phyloP scores from a whole-genome alignment of 306 rosid genomes.

The Gastrolobium villosum region DNA sequence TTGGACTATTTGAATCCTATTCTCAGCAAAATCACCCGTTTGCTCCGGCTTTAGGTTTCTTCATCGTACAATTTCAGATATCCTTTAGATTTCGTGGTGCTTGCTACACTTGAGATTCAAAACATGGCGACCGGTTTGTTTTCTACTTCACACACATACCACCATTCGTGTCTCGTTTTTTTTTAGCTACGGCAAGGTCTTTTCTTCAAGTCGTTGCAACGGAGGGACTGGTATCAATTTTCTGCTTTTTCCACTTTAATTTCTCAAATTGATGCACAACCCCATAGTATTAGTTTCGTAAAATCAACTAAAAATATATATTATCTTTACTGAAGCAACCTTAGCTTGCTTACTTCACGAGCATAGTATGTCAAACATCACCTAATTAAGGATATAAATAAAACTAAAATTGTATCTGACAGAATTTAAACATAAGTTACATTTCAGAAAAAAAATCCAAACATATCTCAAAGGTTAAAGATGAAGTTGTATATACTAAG shows the following conservation, averaged over 20 bases:
- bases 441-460: too few relatives aligned
- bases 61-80: neutral
- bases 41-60: slow-evolving; percentile 50
- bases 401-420: too few relatives aligned
- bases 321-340: too few relatives aligned
- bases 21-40: slow-evolving; percentile 2
- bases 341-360: too few relatives aligned
- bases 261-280: neutral
- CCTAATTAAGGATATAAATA: too few relatives aligned
- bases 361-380: too few relatives aligned
- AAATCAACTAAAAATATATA: neutral
- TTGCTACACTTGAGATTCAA: neutral
- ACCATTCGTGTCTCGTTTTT: slow-evolving; percentile 20
- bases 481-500: too few relatives aligned
- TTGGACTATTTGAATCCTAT: slow-evolving; percentile 41
- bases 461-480: too few relatives aligned
- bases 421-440: too few relatives aligned
- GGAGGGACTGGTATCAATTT: slow-evolving; percentile 80
- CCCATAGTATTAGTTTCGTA: neutral
- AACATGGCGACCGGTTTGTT: slow-evolving; percentile 43
- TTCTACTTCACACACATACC: neutral
- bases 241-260: neutral
- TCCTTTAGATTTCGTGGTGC: neutral
- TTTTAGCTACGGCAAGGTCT: slow-evolving; percentile 75
- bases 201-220: slow-evolving; percentile 91